Percentiles rank a stretch among this genome's conserved stretches.
Evolutionary conservation across 257 asterid species (phyloP).

Genomic region (Petunia secreta): DNA sequence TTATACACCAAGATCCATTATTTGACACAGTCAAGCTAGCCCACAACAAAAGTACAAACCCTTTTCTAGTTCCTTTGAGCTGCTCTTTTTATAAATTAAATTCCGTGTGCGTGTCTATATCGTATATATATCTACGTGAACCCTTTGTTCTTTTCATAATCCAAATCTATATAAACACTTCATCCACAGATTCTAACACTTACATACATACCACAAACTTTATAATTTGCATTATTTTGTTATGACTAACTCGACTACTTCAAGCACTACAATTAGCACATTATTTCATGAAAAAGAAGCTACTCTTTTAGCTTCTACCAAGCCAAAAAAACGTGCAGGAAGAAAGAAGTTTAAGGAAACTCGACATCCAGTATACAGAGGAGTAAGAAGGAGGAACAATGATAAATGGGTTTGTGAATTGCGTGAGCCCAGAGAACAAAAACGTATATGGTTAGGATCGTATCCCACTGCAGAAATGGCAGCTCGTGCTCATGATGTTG

Average conservation of each 20-base stretch:
- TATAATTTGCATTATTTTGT: too few relatives aligned
- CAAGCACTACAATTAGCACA: not conserved
- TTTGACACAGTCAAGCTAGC: constrained; percentile 6
- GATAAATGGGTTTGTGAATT: constrained; percentile 47
- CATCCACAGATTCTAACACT: too few relatives aligned
- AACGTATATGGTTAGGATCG: constrained; percentile 72
- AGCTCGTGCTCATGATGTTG: constrained; percentile 75
- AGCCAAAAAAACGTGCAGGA: constrained; percentile 35
- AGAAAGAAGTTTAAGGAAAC: constrained; percentile 43
- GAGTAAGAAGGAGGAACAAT: constrained; percentile 38
- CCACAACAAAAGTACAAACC: not conserved
- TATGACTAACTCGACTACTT: not conserved
- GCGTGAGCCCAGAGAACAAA: constrained; percentile 60
- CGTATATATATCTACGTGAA: too few relatives aligned
- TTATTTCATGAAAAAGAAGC: constrained; percentile 28
- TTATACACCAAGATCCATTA: not conserved
- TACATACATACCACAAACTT: too few relatives aligned
- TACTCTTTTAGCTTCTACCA: constrained; percentile 26
- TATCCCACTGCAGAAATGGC: constrained; percentile 84
- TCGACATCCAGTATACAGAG: constrained; percentile 43
- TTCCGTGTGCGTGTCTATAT: not conserved
- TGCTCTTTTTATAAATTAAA: not conserved
- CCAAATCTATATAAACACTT: too few relatives aligned
- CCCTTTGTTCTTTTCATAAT: too few relatives aligned
- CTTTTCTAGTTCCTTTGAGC: not conserved